These are phyloP conservation scores for Schizophyllum amplum DNA, from an alignment of 1,284 basidiomycete species.

Conservation along the genomic window DNA sequence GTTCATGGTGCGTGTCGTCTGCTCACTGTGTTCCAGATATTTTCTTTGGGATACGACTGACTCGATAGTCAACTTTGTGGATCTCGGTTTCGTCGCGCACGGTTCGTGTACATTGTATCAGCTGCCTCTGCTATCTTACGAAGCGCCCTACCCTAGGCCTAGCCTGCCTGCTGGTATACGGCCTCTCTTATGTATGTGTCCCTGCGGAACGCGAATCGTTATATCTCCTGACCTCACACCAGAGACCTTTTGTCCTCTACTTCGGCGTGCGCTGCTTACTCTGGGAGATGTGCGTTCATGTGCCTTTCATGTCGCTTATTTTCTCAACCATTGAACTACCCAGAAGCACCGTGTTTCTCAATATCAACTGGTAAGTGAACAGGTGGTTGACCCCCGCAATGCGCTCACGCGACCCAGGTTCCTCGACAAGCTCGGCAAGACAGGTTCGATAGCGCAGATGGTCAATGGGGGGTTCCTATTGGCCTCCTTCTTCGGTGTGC, in stretches of 20 bases:
- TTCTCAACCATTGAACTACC: slow-evolving; percentile 10
- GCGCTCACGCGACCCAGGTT: slow-evolving; percentile 35
- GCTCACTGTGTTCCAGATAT: slow-evolving; percentile 26
- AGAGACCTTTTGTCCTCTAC: slow-evolving; percentile 71
- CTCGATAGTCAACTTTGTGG: slow-evolving; percentile 43
- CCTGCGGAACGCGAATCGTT: too few species aligned
- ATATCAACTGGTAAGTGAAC: slow-evolving; percentile 56
- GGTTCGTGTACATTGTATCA: slow-evolving; percentile 27
- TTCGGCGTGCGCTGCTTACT: slow-evolving; percentile 63
- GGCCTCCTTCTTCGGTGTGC: slow-evolving; percentile 49
- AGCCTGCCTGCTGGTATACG: slow-evolving; percentile 51
- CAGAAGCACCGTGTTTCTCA: slow-evolving; percentile 71
- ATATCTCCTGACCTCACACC: not conserved
- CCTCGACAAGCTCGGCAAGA: slow-evolving; percentile 64
- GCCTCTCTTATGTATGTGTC: slow-evolving; percentile 53
- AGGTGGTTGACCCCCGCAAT: not conserved
- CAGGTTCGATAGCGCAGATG: slow-evolving; percentile 56
- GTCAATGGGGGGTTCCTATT: slow-evolving; percentile 62
- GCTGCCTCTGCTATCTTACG: slow-evolving; percentile 5
- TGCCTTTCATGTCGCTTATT: not conserved
- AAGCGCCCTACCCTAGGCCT: slow-evolving; percentile 28
- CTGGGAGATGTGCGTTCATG: slow-evolving; percentile 55
- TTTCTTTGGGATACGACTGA: slow-evolving; percentile 62
- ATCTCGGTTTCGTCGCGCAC: slow-evolving; percentile 56
- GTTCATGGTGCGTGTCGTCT: slow-evolving; percentile 1